Conservation (phyloP, 805 yeast species). For the Teunomyces pallodes region DNA sequence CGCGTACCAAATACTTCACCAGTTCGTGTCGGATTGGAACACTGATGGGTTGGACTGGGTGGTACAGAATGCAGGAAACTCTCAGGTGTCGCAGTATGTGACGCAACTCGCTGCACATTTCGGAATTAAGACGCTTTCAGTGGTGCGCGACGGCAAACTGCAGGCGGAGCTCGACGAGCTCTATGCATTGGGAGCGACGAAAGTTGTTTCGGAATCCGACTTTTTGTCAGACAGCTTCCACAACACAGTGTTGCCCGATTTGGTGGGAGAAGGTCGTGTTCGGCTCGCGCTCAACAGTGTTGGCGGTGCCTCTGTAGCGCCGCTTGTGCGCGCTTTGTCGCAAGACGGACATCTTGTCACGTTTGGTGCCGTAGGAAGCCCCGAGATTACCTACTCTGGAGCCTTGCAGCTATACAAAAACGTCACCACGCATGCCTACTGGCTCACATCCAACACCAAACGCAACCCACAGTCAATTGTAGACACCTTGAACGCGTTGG, state of each 20-base stretch:
- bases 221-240: constrained; percentile 17
- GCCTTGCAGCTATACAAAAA: constrained; percentile 29
- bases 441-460: constrained; percentile 28
- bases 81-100: constrained; percentile 30
- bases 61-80: constrained; percentile 33
- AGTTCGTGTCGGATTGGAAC: constrained; percentile 18
- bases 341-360: constrained; percentile 26
- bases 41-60: constrained; percentile 27
- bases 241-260: constrained; percentile 11
- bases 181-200: constrained; percentile 28
- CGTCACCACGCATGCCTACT: constrained; percentile 27
- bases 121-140: constrained; percentile 26
- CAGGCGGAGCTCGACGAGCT: constrained; percentile 18
- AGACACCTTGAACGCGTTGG: constrained; percentile 51
- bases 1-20: constrained; percentile 18
- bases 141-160: constrained; percentile 29
- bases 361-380: constrained; percentile 24
- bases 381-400: constrained; percentile 17
- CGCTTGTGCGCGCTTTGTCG: constrained; percentile 23
- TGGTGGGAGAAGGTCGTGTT: constrained; percentile 19
- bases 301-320: constrained; percentile 23
- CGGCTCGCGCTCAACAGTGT: constrained; percentile 32
- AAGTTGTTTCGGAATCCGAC: constrained; percentile 28
- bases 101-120: constrained; percentile 25
- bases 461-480: constrained; percentile 56